phyloP scores from a whole-genome alignment of 495 filamentous ascomycete species.

The Poronia punctata region DNA sequence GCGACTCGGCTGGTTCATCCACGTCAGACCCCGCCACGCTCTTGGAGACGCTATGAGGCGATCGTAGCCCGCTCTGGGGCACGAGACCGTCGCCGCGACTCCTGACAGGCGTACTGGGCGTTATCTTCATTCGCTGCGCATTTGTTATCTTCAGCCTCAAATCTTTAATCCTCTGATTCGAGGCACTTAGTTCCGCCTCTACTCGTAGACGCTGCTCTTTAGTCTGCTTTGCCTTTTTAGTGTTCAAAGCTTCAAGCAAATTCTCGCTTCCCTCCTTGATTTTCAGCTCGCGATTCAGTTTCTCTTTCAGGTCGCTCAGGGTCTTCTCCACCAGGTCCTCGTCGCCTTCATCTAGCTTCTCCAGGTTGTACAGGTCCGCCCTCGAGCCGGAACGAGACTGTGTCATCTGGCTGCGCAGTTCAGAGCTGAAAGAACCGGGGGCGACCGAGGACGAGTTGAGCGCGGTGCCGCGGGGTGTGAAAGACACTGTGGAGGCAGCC shows the following conservation, averaged over 20 bases:
- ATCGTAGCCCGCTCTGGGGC: constrained; percentile 55
- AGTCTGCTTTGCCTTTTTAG: constrained; percentile 93
- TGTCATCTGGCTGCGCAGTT: constrained; percentile 67
- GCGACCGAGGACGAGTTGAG: constrained; percentile 56
- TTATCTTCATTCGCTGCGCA: constrained; percentile 48
- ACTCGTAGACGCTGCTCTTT: constrained; percentile 83
- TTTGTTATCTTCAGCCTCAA: constrained; percentile 73
- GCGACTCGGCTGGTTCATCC: constrained; percentile 74
- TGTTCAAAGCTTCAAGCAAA: constrained; percentile 83
- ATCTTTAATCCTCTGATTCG: constrained; percentile 84
- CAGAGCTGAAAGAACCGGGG: constrained; percentile 89
- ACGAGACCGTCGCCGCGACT: constrained; percentile 64
- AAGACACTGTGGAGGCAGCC: constrained; percentile 54
- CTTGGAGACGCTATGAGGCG: constrained; percentile 53
- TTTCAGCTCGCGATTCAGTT: constrained; percentile 88
- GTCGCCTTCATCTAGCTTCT: constrained; percentile 60
- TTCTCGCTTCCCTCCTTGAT: constrained; percentile 98
- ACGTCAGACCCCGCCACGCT: constrained; percentile 48
- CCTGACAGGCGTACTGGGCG: constrained; percentile 64
- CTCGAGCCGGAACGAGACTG: constrained; percentile 64
- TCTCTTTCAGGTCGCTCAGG: constrained; percentile 65
- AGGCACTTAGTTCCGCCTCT: constrained; percentile 82
- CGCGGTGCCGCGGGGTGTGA: constrained; percentile 56
- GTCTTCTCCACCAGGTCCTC: constrained; percentile 60
- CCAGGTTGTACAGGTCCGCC: constrained; percentile 52